Conservation (phyloP, 441 rosid genomes). For the Euphorbia celastroides region DNA sequence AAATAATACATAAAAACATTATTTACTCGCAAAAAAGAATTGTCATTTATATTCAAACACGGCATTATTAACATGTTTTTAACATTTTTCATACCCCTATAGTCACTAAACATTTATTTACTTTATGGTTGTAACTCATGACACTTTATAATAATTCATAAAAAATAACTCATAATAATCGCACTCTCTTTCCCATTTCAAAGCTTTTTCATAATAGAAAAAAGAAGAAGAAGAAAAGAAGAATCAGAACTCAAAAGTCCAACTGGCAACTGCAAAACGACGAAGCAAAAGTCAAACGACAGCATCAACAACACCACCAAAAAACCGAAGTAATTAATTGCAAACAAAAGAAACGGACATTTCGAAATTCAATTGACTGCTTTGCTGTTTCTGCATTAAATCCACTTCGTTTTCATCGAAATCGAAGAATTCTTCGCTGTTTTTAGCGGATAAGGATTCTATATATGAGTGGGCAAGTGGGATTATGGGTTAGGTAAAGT, state of each 20-base stretch:
- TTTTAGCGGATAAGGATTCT: not conserved
- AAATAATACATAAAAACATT: too few species aligned
- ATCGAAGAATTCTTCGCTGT: not conserved
- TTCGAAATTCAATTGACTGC: not conserved
- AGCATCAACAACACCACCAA: not conserved
- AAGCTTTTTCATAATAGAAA: too few species aligned
- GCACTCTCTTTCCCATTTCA: too few species aligned
- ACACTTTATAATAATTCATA: too few species aligned
- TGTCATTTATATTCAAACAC: too few species aligned
- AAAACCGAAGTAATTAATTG: not conserved
- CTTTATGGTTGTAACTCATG: too few species aligned
- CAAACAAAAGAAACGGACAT: not conserved
- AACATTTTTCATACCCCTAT: too few species aligned
- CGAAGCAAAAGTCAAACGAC: not conserved
- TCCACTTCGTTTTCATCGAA: not conserved
- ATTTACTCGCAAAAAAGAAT: too few species aligned
- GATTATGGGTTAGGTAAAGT: conserved; percentile 27
- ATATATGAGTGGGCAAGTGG: conserved; percentile 5
- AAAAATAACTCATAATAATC: too few species aligned
- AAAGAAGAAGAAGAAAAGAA: not conserved
- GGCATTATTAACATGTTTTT: too few species aligned
- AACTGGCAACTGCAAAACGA: not conserved
- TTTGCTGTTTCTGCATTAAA: not conserved
- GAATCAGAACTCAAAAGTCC: not conserved
- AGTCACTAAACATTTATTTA: too few species aligned